Evolutionary conservation across 768 basidiomycete species (phyloP), one percentile per base, ranked within the genome.

Genomic region (Tricholoma terreum): DNA sequence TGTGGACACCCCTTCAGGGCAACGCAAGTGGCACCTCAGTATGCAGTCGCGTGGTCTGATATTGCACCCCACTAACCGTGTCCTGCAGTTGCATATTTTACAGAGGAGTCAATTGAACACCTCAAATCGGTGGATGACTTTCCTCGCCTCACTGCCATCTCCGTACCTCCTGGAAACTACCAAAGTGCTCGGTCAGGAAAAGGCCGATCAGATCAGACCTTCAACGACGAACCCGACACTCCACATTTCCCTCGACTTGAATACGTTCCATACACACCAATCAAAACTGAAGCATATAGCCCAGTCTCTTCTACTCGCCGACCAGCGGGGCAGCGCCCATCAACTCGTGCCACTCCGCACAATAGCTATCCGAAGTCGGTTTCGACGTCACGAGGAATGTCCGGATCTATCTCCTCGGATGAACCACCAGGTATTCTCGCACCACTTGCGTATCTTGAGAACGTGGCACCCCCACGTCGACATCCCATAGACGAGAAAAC

Each of bases 11-110:
- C 69, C 80, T 38, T 76, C 77, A 42, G 89, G 88, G 34, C 82
- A 84, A 64, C 80, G 85, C 58, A 92, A 92, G 68, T 91, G 89
- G 89, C 89, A 92, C 65, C 76, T 92, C 15, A 90, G 89, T 89
- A 66, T 57, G 84, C 17, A 43, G n/a, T 54, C 36, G 46, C 24
- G 19, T 17, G 52, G 24, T 15, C 50, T 34, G 54, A 52, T 27
- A 40, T 35, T 19, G 10, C 17, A 69, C 69, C 49, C n/a, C 71
- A 75, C 8, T 31, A 12, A 21, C 24, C 30, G 30, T 54, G 45
- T 49, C 51, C 9, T 62, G n/a, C 15, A 90, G 89, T 91, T 62
- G 90, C 89, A 10, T 92, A 92, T 70, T 91, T 87, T 65, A 90
- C 86, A 0, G 82, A 87, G 57, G 89, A 88, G 22, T 84, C 85